Percentiles rank a stretch among this genome's conserved stretches.
Conservation (phyloP, 2,329 filamentous ascomycete genomes). For the Parafenestella ontariensis region DNA sequence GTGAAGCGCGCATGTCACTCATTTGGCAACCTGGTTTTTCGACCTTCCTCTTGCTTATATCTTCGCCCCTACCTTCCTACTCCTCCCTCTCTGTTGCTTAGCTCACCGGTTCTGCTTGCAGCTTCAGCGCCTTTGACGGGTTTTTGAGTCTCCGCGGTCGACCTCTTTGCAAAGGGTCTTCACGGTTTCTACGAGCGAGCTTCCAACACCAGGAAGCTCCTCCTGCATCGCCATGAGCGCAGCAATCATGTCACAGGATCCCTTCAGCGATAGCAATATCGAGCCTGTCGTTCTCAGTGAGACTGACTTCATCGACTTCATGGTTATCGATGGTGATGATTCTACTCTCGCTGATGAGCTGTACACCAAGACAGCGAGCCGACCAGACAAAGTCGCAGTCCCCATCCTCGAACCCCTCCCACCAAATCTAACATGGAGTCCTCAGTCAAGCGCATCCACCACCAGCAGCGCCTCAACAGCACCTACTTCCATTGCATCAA, state of each 20-base stretch:
- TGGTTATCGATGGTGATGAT: neutral
- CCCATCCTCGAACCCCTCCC: conserved; percentile 10
- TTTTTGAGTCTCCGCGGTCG: too few species aligned
- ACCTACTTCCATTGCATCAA: neutral
- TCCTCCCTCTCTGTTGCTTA: neutral
- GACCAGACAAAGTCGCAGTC: conserved; percentile 4
- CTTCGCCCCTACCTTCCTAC: neutral
- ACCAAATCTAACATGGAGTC: neutral
- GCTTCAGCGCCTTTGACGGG: neutral
- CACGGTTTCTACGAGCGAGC: neutral
- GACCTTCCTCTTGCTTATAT: neutral
- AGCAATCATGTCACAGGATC: conserved; percentile 7
- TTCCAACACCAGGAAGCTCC: neutral
- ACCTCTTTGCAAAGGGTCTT: neutral
- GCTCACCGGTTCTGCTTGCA: neutral
- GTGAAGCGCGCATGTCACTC: conserved; percentile 7
- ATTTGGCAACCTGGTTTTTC: neutral
- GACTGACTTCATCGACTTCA: neutral
- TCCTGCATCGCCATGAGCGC: neutral
- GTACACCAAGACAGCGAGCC: neutral
- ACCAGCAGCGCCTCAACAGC: conserved; percentile 1
- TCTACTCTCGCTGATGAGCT: neutral
- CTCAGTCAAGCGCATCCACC: conserved; percentile 1
- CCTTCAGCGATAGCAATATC: conserved; percentile 15
- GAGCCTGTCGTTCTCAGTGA: neutral